These are phyloP conservation scores for Acidiella bohemica DNA, from an alignment of 495 filamentous ascomycete genomes.

Conservation along the genomic window DNA sequence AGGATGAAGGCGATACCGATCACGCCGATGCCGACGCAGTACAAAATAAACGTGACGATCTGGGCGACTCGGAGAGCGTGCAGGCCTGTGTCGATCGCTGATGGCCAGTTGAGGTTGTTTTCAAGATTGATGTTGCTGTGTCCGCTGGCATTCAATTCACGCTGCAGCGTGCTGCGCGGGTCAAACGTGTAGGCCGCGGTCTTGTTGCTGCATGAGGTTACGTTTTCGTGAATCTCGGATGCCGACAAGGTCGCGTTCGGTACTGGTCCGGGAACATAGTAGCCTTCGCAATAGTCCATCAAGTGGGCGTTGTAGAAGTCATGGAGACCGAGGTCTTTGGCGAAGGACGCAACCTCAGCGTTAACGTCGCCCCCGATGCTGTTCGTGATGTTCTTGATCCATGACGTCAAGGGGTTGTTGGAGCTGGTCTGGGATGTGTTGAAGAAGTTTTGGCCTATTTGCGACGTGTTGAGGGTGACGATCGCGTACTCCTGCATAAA, in stretches of 20 bases:
- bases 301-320: constrained; percentile 65
- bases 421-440: constrained; percentile 8
- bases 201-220: constrained; percentile 48
- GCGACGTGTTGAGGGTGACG: constrained; percentile 53
- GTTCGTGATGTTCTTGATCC: constrained; percentile 24
- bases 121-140: constrained; percentile 43
- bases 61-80: constrained; percentile 31
- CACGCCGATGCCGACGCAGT: constrained; percentile 47
- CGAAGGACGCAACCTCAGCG: constrained; percentile 35
- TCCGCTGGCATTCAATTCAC: constrained; percentile 33
- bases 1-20: constrained; percentile 43
- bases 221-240: constrained; percentile 33
- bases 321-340: constrained; percentile 41
- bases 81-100: constrained; percentile 47
- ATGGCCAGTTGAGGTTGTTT: constrained; percentile 46
- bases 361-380: constrained; percentile 29
- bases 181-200: constrained; percentile 46
- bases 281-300: constrained; percentile 55
- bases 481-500: constrained; percentile 52
- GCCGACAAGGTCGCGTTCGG: constrained; percentile 31
- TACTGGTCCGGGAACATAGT: constrained; percentile 35
- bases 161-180: constrained; percentile 40
- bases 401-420: constrained; percentile 17
- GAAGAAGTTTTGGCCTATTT: constrained; percentile 41
- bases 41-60: constrained; percentile 50